A percentile compares a stretch with the other conserved stretches of the same genome.
phyloP scores from a whole-genome alignment of 345 rosid species.

The Salix suchowensis region DNA sequence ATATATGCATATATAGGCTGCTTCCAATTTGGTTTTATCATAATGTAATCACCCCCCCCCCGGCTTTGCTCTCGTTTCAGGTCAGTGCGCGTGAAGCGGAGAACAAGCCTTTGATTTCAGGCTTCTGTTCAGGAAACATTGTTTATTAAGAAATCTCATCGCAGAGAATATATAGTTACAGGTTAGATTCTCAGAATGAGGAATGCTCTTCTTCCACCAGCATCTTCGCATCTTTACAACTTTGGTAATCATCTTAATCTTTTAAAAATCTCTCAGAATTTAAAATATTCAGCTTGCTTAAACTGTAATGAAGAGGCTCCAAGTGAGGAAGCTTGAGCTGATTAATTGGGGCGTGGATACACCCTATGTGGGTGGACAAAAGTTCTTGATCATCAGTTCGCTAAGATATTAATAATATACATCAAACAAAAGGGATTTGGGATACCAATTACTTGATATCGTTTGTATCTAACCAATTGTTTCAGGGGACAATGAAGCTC shows the following conservation, averaged over 20 bases:
- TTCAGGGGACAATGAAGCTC: conserved; percentile 42
- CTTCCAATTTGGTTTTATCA: neutral
- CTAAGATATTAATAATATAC: neutral
- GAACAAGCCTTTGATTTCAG: neutral
- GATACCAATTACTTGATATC: neutral
- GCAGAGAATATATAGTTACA: neutral
- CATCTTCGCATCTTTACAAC: conserved; percentile 29
- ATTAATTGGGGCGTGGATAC: no score
- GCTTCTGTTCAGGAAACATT: neutral
- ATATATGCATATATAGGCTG: neutral
- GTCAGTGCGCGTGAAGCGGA: neutral
- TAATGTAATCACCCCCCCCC: no score
- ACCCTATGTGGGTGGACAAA: neutral
- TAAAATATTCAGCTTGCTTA: neutral
- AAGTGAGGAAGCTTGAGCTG: no score
- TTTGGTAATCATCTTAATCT: conserved; percentile 18
- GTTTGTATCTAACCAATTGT: neutral
- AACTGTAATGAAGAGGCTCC: neutral
- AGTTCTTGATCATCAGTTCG: neutral
- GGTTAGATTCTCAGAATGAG: conserved; percentile 30
- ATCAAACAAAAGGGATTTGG: no score
- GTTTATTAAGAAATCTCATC: neutral
- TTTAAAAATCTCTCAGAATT: no score
- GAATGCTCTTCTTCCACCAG: conserved; percentile 32
- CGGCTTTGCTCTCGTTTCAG: neutral